These are phyloP conservation scores for Microbotryum lychnidis-dioicae DNA, from an alignment of 1,284 basidiomycete species.

Conservation along the genomic window DNA sequence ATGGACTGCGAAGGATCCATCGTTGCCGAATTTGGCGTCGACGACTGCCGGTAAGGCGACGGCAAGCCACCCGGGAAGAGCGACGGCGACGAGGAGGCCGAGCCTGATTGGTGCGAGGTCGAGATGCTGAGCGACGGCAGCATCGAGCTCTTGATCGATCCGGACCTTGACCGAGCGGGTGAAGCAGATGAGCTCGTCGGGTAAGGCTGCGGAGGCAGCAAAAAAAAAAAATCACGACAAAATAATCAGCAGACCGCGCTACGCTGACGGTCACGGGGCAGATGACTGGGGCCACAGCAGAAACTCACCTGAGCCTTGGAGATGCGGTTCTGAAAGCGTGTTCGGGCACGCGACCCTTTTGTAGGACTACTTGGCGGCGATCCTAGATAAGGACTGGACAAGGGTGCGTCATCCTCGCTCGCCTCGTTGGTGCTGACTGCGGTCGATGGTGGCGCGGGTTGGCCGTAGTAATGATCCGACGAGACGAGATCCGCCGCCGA, in stretches of 20 bases:
- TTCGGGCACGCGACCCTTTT: background rate
- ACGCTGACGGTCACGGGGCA: background rate
- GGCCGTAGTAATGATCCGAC: too few relatives aligned
- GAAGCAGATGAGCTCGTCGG: conserved; percentile 10
- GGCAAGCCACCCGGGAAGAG: conserved; percentile 19
- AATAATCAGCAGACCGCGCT: background rate
- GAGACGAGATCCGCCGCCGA: too few relatives aligned
- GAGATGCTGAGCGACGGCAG: conserved; percentile 5
- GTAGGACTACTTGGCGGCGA: too few relatives aligned
- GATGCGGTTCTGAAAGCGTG: conserved; percentile 1
- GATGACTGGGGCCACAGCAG: background rate
- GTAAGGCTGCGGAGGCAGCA: background rate
- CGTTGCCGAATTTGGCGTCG: conserved; percentile 11
- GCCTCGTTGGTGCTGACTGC: too few relatives aligned
- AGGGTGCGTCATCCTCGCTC: too few relatives aligned
- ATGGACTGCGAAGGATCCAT: conserved; percentile 25
- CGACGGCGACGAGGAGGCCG: conserved; percentile 11
- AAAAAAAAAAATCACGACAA: background rate
- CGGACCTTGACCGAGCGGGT: conserved; percentile 14
- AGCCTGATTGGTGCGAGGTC: conserved; percentile 7
- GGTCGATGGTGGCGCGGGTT: too few relatives aligned
- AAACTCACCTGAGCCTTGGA: conserved; percentile 5
- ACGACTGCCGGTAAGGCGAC: conserved; percentile 20
- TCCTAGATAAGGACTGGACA: too few relatives aligned
- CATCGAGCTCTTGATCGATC: conserved; percentile 1